Base-by-base conservation (phyloP, 2,329 filamentous ascomycete genomes). In the Aaosphaeria pasadenensis region DNA sequence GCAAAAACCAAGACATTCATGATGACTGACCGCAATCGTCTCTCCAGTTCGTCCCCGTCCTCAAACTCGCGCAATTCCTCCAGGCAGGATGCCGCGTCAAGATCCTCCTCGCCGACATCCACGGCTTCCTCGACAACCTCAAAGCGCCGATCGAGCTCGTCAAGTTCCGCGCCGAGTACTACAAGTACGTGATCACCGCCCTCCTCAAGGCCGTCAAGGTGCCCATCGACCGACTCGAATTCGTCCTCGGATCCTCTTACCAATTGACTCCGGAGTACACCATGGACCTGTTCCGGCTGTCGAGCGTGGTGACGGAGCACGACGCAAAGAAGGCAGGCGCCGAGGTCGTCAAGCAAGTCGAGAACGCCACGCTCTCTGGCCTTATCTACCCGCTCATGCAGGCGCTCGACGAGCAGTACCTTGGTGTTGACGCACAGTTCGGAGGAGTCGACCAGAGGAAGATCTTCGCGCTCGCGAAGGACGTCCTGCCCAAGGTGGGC, bases 291-390 rank as follows among this genome's bases (percentile, higher is more conserved):
- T 92, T 91, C 74, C 84, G 87, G 64, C 69, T 97, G 55, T 81
- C 80, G 41, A 82, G 82, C 4, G 72, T 89, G 45, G 82, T 87
- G 5, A 86, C 85, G 11, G 84, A 91, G 72, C 84, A 91, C 65
- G 85, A 94, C 63, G 89, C 91, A 11, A 89, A 91, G 72, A 94
- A 90, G 72, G 91, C 92, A 0, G 92, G 92, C 36, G 88, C 90
- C 1, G 94, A 97, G 72, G 84, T 97, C 6, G 92, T 99, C 56
- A 97, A 97, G 79, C 91, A 97, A 75, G 84, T 87, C 4, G 81
- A 83, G 48, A 91, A 92, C 62, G 82, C 87, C 7, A 82, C 87
- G 3, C 69, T 95, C 46, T 84, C 81, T 48, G 89, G 88, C 1
- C 77, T 92, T 9, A 80, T 92, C 52, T 95, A 95, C 76, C 89